Conservation (phyloP, 78 protist genomes). For the Dictyostelium firmibasis region DNA sequence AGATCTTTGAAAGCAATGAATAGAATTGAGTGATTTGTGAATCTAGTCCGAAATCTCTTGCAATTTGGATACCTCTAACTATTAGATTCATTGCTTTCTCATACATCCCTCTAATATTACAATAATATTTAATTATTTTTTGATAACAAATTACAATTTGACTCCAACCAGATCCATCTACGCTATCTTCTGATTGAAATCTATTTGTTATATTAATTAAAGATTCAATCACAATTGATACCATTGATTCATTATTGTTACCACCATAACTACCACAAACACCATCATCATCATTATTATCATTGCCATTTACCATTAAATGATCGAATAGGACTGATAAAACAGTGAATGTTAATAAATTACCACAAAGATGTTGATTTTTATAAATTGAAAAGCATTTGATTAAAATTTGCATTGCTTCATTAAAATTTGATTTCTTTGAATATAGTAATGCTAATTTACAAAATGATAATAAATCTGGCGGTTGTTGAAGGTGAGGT, state of each 20-base stretch:
- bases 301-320: no score
- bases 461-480: constrained; percentile 18
- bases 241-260: not conserved
- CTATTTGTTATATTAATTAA: not conserved
- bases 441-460: constrained; percentile 6
- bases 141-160: not conserved
- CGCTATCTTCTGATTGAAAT: constrained; percentile 10
- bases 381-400: not conserved
- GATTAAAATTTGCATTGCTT: not conserved
- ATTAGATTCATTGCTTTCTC: constrained; percentile 2
- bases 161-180: constrained; percentile 13
- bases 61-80: not conserved
- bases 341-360: constrained; percentile 6
- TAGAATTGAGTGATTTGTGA: not conserved
- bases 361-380: not conserved
- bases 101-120: not conserved
- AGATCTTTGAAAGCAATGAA: not conserved
- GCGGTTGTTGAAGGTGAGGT: not conserved
- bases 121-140: not conserved
- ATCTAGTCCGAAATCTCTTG: not conserved
- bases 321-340: not conserved
- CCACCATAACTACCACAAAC: not conserved
- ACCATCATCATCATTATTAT: not conserved
- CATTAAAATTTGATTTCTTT: constrained; percentile 28
- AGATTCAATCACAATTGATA: constrained; percentile 4